Percentiles rank a stretch among this genome's conserved stretches.
Conservation (phyloP, 805 yeast genomes). For the Myxozyma monticola region DNA sequence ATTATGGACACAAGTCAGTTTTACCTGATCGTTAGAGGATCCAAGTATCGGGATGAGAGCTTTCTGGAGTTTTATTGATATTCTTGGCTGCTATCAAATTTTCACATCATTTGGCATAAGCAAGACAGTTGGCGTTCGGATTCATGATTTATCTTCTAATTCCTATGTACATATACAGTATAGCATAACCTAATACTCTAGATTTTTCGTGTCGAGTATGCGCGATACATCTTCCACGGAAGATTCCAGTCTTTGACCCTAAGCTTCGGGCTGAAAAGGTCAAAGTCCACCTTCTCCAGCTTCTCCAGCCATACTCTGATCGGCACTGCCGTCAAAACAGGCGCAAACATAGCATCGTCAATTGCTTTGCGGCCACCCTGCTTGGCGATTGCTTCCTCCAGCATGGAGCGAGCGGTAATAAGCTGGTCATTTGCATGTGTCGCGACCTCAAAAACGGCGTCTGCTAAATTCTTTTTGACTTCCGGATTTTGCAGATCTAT, state of each 20-base stretch:
- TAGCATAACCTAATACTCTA: conserved; percentile 25
- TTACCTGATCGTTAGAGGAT: background rate
- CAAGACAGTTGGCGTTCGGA: no score
- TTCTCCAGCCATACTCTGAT: conserved; percentile 59
- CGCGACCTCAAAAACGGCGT: conserved; percentile 68
- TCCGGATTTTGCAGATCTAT: conserved; percentile 34
- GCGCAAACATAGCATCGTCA: conserved; percentile 62
- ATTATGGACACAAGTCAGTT: background rate
- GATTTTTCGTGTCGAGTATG: conserved; percentile 46
- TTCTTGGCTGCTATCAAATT: no score
- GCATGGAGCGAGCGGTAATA: conserved; percentile 62
- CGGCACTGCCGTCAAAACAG: conserved; percentile 69
- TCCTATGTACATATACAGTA: background rate
- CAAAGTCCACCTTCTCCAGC: conserved; percentile 65
- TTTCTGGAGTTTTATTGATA: background rate
- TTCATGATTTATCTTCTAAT: no score
- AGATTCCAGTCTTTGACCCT: conserved; percentile 60
- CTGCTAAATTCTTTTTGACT: conserved; percentile 48
- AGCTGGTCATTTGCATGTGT: conserved; percentile 79
- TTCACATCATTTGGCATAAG: no score
- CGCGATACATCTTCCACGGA: conserved; percentile 58
- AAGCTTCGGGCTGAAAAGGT: conserved; percentile 50
- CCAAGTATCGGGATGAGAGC: background rate
- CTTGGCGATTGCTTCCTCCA: conserved; percentile 43
- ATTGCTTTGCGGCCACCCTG: conserved; percentile 41